Base-by-base conservation (phyloP, 2,329 filamentous ascomycete genomes). In the Alternaria metachromatica region DNA sequence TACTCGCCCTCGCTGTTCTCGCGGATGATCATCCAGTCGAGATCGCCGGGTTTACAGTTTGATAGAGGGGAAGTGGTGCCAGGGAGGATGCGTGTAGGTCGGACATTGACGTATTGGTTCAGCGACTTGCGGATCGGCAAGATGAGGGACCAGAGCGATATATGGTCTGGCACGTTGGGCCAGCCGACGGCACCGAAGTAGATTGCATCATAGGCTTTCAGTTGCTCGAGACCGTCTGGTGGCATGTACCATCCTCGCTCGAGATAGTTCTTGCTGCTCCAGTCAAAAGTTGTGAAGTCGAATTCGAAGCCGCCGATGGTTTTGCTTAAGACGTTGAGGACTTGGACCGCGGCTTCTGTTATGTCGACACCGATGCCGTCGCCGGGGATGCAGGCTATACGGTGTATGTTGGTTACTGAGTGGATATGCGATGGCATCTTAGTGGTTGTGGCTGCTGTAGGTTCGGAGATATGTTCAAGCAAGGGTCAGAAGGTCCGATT, bases 71-170 rank as follows among this genome's bases (percentile, higher is more conserved):
- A 80, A 8, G 70, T 74, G 8, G 78, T 82, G 15, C 82, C 83
- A 6, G 76, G 74, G 4, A 84, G 67, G 51, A 84, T 82, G 18
- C 81, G 74, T 8, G 82, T 84, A 0, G 77, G 90, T 1, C 90
- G 85, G 0, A 92, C 84, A 66, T 91, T 92, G 67, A 90, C 86
- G 71, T 90, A 92, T 71, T 91, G 89, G 64, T 91, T 89, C 49
- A 92, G 84, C 41, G 87, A 84, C 55, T 90, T 88, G 41, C 90
- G 86, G 71, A 92, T 91, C 18, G 88, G 88, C 8, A 92, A 81
- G 48, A 90, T 86, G 30, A 90, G 84, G 8, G 86, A 85, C 90
- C 90, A 92, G 2, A 92, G 85, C 0, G 87, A 87, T 62, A 91
- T 86, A 65, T 91, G 87, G 67, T 92, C 89, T 1, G 89, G 89